Conservation (phyloP, 768 basidiomycete genomes). For the Russula sp. region DNA sequence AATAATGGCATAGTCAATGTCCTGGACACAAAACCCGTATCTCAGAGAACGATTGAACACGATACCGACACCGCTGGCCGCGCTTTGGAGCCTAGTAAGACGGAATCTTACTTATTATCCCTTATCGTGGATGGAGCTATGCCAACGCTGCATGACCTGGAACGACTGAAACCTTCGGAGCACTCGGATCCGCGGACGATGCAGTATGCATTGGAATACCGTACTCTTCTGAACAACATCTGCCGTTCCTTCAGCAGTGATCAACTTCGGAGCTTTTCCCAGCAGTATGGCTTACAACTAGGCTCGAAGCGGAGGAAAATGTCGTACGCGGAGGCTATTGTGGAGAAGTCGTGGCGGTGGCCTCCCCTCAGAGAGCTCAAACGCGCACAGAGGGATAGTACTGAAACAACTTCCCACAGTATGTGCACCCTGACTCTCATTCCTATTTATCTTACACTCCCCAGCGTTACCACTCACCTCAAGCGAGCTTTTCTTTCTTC, state of each 20-base stretch:
- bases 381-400: constrained; percentile 42
- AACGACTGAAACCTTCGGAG: constrained; percentile 42
- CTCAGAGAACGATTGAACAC: background rate
- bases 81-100: constrained; percentile 37
- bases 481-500: constrained; percentile 57
- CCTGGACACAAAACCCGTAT: background rate
- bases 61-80: constrained; percentile 3
- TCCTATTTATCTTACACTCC: background rate
- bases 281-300: constrained; percentile 38
- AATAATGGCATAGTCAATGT: background rate
- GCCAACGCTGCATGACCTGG: constrained; percentile 55
- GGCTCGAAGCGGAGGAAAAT: constrained; percentile 30
- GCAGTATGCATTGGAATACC: constrained; percentile 48
- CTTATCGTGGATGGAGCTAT: constrained; percentile 39
- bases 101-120: constrained; percentile 51
- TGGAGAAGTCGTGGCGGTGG: constrained; percentile 66
- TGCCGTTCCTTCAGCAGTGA: constrained; percentile 54
- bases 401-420: constrained; percentile 42
- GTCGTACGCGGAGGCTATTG: constrained; percentile 41
- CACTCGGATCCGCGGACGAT: constrained; percentile 36
- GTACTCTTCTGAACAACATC: constrained; percentile 43
- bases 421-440: constrained; percentile 24
- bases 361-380: constrained; percentile 48
- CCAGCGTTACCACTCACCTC: constrained; percentile 51
- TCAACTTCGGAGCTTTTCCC: constrained; percentile 51